phyloP scores from a whole-genome alignment of 352 stramenopile species.

The Blastocystis sp. region DNA sequence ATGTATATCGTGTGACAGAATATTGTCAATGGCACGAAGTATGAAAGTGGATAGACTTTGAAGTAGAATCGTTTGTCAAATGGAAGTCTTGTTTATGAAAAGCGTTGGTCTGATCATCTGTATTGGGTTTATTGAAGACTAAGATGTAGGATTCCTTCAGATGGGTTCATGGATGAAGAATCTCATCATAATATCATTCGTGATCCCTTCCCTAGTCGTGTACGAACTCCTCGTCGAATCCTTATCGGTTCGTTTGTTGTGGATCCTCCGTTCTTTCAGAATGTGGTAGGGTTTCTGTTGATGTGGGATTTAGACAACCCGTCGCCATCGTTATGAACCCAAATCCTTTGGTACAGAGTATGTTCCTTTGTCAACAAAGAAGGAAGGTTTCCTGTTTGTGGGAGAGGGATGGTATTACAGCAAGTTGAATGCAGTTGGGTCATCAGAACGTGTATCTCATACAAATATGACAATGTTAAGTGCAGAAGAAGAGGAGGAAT shows the following conservation, averaged over 20 bases:
- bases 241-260: slow-evolving; percentile 37
- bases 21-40: slow-evolving; percentile 61
- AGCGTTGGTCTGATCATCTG: slow-evolving; percentile 23
- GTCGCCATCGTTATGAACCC: background rate
- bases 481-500: too few relatives aligned
- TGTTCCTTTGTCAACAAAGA: slow-evolving; percentile 1
- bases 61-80: too few relatives aligned
- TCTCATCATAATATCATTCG: background rate
- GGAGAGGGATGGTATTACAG: too few relatives aligned
- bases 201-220: slow-evolving; percentile 35
- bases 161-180: slow-evolving; percentile 45
- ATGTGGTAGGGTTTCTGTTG: background rate
- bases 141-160: slow-evolving; percentile 9
- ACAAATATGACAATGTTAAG: too few relatives aligned
- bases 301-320: background rate
- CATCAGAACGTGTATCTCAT: too few relatives aligned
- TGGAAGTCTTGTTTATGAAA: too few relatives aligned
- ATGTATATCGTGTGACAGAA: slow-evolving; percentile 29
- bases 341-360: background rate
- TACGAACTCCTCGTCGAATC: background rate
- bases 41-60: too few relatives aligned
- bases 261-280: too few relatives aligned
- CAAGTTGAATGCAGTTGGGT: too few relatives aligned
- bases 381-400: too few relatives aligned
- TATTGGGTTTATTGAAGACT: background rate